These are phyloP conservation scores for Paracamarosporium sp. DNA, from an alignment of 2,329 filamentous ascomycete genomes.

Conservation along the genomic window DNA sequence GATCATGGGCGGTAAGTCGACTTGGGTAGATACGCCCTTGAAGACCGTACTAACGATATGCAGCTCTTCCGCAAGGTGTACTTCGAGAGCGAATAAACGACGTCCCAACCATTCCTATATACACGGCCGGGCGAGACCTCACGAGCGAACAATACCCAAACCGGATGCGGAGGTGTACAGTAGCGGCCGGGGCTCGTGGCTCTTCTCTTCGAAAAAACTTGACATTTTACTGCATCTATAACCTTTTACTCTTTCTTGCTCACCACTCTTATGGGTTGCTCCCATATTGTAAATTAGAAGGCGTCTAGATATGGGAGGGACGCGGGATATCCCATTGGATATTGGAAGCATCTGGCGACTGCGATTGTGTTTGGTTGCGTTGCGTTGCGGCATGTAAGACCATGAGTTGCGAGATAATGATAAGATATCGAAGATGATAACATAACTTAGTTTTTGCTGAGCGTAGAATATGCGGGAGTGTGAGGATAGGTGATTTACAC, in stretches of 20 bases:
- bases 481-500: too few species aligned
- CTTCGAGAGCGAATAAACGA: conserved; percentile 28
- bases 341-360: neutral
- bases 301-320: neutral
- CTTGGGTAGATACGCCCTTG: neutral
- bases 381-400: conserved; percentile 4
- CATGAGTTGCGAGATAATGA: conserved; percentile 1
- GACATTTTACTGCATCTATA: conserved; percentile 15
- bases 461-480: too few species aligned
- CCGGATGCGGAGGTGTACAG: neutral
- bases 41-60: conserved; percentile 10
- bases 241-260: conserved; percentile 13
- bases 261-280: conserved; percentile 16
- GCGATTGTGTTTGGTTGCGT: neutral
- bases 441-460: too few species aligned
- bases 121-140: neutral
- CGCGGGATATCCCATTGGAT: neutral
- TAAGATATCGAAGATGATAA: neutral
- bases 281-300: conserved; percentile 17
- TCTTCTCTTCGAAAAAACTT: conserved; percentile 9
- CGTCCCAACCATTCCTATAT: neutral
- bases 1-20: conserved; percentile 77
- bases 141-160: neutral
- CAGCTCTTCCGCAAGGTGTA: conserved; percentile 29
- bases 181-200: neutral